These are phyloP conservation scores for Bipolaris victoriae DNA, from an alignment of 2,329 filamentous ascomycete species.

Conservation along the genomic window DNA sequence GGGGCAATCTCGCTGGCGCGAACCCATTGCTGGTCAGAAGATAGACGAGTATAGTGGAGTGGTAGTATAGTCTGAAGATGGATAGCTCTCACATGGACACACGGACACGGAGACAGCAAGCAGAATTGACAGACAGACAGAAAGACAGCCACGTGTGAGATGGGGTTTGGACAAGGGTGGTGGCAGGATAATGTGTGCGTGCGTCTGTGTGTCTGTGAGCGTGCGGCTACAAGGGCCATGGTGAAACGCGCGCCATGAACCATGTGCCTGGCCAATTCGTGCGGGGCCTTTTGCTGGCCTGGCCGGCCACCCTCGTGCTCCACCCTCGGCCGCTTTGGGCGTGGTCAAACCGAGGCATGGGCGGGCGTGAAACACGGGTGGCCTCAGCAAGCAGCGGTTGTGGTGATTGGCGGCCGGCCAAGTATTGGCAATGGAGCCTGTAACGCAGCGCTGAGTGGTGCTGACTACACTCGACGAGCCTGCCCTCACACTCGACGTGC, in stretches of 20 bases:
- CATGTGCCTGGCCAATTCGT: conserved; percentile 23
- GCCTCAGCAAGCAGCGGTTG: conserved; percentile 13
- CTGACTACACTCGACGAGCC: not conserved
- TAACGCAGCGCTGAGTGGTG: conserved; percentile 15
- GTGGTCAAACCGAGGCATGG: conserved; percentile 37
- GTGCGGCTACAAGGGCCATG: not conserved
- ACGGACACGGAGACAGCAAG: not conserved
- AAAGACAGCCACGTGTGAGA: too few relatives aligned
- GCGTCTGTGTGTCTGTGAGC: too few relatives aligned
- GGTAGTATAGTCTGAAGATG: too few relatives aligned
- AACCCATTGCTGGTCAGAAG: too few relatives aligned
- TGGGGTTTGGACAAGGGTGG: too few relatives aligned
- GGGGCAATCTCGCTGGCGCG: too few relatives aligned
- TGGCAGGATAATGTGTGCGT: too few relatives aligned
- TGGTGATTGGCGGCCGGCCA: conserved; percentile 30
- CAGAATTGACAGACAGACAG: too few relatives aligned
- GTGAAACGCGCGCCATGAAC: conserved; percentile 31
- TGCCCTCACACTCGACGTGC: not conserved
- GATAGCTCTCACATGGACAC: too few relatives aligned
- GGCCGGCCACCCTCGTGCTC: too few relatives aligned
- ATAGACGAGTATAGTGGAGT: too few relatives aligned
- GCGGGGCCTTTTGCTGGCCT: not conserved
- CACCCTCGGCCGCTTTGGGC: conserved; percentile 24
- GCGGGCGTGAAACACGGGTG: conserved; percentile 38
- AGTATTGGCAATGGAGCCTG: conserved; percentile 41